Percentiles rank a stretch among this genome's conserved stretches.
phyloP scores from a whole-genome alignment of 192 early-diverging fungal species.

The Backusella macrospora region DNA sequence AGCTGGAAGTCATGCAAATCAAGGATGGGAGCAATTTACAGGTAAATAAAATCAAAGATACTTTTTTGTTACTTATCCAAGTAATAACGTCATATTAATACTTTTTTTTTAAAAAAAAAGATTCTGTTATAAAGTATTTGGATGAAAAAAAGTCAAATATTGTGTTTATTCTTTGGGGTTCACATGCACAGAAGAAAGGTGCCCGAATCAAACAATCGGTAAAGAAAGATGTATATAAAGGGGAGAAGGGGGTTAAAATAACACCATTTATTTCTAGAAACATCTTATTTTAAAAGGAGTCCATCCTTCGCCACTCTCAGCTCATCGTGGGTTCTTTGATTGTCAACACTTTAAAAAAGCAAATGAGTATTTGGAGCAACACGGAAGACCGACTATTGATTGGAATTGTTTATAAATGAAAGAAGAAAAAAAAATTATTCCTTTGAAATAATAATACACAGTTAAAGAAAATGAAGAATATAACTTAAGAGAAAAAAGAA shows the following conservation, averaged over 20 bases:
- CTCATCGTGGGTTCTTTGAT: constrained; percentile 86
- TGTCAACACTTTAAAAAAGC: constrained; percentile 84
- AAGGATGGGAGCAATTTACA: constrained; percentile 89
- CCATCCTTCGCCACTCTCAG: constrained; percentile 93
- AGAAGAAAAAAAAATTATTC: background rate
- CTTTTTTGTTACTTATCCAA: too few species aligned
- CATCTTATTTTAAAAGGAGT: constrained; percentile 83
- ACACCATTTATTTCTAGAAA: constrained; percentile 58
- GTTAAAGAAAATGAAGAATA: background rate
- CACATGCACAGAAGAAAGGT: constrained; percentile 87
- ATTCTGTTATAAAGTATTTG: constrained; percentile 77
- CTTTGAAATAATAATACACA: background rate
- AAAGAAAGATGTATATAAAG: too few species aligned
- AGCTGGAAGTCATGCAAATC: constrained; percentile 77
- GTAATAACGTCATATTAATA: too few species aligned
- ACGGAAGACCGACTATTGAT: constrained; percentile 63
- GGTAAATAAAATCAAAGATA: constrained; percentile 27
- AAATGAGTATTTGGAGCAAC: constrained; percentile 76
- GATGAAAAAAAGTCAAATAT: constrained; percentile 60
- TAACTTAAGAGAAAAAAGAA: background rate
- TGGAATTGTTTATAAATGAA: constrained; percentile 58
- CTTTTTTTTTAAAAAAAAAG: constrained; percentile 45
- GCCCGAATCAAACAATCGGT: constrained; percentile 61
- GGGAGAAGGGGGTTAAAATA: too few species aligned
- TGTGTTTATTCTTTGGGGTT: constrained; percentile 96